Evolutionary conservation across 202 grass and related monocot genomes (phyloP).

Genomic region (Carex arenaria): DNA sequence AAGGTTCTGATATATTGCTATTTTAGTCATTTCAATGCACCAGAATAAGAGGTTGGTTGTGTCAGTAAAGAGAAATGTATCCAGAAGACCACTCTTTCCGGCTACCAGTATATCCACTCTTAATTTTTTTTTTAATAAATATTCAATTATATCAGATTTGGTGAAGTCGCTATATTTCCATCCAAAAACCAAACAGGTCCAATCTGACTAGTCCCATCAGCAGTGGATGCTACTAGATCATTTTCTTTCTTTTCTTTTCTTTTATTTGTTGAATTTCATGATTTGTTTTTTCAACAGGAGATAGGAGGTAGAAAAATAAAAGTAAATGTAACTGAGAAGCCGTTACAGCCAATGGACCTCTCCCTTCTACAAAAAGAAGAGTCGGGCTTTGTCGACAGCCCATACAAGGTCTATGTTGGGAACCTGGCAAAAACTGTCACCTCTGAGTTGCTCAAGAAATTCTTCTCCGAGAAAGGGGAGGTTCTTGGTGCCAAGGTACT

Average conservation of each 20-base stretch:
- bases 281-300: conserved; percentile 43
- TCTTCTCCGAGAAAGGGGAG: conserved; percentile 86
- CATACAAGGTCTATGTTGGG: conserved; percentile 92
- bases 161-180: background rate
- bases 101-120: background rate
- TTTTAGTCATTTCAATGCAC: conserved; percentile 6
- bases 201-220: background rate
- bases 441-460: conserved; percentile 63
- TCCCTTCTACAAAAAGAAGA: conserved; percentile 50
- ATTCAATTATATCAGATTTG: background rate
- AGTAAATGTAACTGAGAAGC: conserved; percentile 85
- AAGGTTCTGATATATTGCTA: background rate
- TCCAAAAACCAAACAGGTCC: background rate
- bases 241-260: background rate
- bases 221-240: background rate
- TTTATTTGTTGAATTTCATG: background rate
- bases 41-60: background rate
- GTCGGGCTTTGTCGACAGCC: conserved; percentile 73
- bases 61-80: background rate
- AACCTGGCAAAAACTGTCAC: conserved; percentile 87
- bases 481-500: conserved; percentile 61
- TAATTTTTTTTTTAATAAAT: background rate
- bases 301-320: conserved; percentile 73
- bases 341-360: conserved; percentile 38
- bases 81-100: background rate